Evolutionary conservation across 345 rosid genomes (phyloP), one percentile per base, ranked within the genome.

Genomic region (Citropsis articulata): DNA sequence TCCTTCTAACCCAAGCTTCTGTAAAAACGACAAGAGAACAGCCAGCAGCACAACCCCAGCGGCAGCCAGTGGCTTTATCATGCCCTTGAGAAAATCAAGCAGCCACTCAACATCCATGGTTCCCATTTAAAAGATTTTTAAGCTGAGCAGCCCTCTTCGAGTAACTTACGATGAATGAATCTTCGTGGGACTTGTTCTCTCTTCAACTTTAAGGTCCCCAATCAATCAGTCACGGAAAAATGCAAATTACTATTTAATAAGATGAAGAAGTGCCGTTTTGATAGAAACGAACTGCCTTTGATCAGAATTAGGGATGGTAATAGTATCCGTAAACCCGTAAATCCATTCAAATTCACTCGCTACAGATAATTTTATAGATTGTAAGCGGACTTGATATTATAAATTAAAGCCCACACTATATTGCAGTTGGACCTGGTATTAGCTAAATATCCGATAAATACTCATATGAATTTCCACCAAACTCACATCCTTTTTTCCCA

Each of bases 61-160:
- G 2, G 98, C 98, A 36, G 90, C 92, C 80, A 89, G 81, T 7
- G 98, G 99, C 86, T 93, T 92, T 31, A 91, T 36, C 98, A 93
- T 95, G 0, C 99, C 92, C 81, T 82, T 83, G 0, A 91, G 77
- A 59, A 84, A 93, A 64, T 87, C 90, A 30, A 81, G 1, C 5
- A 92, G 13, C 98, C 99, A 95, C 25, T 72, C 85, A 62, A 81
- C 59, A 28, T 93, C 89, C 86, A 86, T 27, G 48, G 0, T 68
- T 13, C 71, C 19, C 59, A 50, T 40, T 8, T 38, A 1, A 14
- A 55, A 66, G 48, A 42, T 42, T 42, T 42, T 42, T 40, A 3
- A 40, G 45, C 9, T 9, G 1, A 40, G 45, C 3, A 40, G 45
- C 3, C 13, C 45, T 40, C 12, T 40, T 42, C 14, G 14, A 42